Base-by-base conservation (phyloP, 805 yeast genomes). In the Starmerella etchellsii region DNA sequence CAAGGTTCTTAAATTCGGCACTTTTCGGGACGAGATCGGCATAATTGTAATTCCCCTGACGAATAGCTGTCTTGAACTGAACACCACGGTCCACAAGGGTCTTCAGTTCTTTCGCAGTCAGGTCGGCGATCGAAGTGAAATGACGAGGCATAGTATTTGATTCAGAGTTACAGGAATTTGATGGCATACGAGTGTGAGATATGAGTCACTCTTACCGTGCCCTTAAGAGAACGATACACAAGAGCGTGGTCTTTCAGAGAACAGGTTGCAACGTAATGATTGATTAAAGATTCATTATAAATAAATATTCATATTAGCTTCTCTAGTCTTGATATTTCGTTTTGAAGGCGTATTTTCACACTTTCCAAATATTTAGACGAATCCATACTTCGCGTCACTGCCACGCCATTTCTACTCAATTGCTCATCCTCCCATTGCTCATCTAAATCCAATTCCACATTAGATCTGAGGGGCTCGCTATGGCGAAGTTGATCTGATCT, bases 101-200 rank as follows among this genome's bases (percentile, higher is more conserved):
- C 25, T 68, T 59, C 46, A 91, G 76, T 61, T 91, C 98, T 19
- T 69, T 62, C 39, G 78, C 71, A 7, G 81, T 59, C 42, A 91
- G 69, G 54, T 85, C 94, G 20, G 81, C 73, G 53, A 85, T 91
- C 22, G 83, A 80, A 19, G 82, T 70, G 56, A 91, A 68, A 59
- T 88, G 96, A 10, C 57, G 54, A n/a, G 34, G 44, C 57, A 53
- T 53, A 20, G n/a, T n/a, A n/a, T 24, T 21, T 20, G 6, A 24
- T n/a, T n/a, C n/a, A n/a, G n/a, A n/a, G n/a, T n/a, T n/a, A n/a
- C n/a, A n/a, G n/a, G n/a, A n/a, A n/a, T n/a, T n/a, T n/a, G n/a
- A n/a, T n/a, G n/a, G n/a, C n/a, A n/a, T n/a, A n/a, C n/a, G n/a
- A n/a, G n/a, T n/a, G n/a, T n/a, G n/a, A n/a, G n/a, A n/a, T n/a